Percentiles rank a stretch among this genome's conserved stretches.
phyloP scores from a whole-genome alignment of 805 yeast genomes.

The Cyberlindnera euphorbiiphila region DNA sequence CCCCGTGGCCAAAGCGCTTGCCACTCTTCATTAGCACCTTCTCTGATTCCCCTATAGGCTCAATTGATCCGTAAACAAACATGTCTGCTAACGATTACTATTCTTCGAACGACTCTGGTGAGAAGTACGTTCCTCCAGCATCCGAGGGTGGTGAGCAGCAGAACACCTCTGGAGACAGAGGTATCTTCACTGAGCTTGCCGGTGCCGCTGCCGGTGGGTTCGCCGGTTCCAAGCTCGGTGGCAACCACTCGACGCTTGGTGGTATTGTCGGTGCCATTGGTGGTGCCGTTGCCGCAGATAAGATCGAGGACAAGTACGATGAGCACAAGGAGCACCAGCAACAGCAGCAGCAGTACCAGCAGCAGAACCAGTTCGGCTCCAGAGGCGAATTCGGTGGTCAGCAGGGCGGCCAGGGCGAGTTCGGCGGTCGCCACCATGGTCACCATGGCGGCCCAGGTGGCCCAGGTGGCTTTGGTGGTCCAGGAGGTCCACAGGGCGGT shows the following conservation, averaged over 20 bases:
- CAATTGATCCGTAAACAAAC: background rate
- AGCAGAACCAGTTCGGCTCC: constrained; percentile 23
- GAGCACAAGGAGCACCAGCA: constrained; percentile 17
- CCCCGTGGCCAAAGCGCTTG: too few relatives aligned
- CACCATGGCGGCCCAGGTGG: constrained; percentile 22
- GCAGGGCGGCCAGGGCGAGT: constrained; percentile 16
- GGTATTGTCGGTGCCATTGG: constrained; percentile 50
- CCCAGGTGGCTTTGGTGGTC: constrained; percentile 18
- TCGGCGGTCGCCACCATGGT: constrained; percentile 17
- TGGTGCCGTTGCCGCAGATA: constrained; percentile 53
- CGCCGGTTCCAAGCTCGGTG: constrained; percentile 44
- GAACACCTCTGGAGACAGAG: constrained; percentile 32
- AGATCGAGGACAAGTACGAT: constrained; percentile 40
- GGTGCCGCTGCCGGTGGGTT: constrained; percentile 55
- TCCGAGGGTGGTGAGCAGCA: constrained; percentile 16
- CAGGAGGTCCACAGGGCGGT: constrained; percentile 3
- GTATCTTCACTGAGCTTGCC: constrained; percentile 39
- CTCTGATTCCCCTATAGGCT: background rate
- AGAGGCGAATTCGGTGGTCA: constrained; percentile 21
- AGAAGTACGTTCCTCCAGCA: constrained; percentile 18
- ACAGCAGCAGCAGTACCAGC: constrained; percentile 9
- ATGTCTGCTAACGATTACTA: constrained; percentile 59
- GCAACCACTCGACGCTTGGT: constrained; percentile 35
- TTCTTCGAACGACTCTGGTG: constrained; percentile 14
- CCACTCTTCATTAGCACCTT: too few relatives aligned